These are phyloP conservation scores for Podaxis sp. DNA, from an alignment of 768 basidiomycete species.

Conservation along the genomic window DNA sequence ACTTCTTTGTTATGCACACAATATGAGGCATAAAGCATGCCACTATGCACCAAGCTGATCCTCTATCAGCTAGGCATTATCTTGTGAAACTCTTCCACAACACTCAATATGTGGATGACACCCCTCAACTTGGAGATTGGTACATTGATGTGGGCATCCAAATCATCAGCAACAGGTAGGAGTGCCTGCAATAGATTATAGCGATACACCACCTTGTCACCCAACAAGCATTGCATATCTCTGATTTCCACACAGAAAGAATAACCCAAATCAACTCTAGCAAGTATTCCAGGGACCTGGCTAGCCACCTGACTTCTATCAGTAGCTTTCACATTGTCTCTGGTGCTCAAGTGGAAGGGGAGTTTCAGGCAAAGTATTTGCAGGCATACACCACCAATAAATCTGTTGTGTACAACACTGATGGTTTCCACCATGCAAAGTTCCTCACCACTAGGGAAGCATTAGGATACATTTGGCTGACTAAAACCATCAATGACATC, in stretches of 20 bases:
- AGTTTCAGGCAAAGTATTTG: constrained; percentile 9
- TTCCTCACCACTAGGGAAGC: too few relatives aligned
- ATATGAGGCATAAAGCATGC: constrained; percentile 12
- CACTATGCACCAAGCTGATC: not conserved
- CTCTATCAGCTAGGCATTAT: not conserved
- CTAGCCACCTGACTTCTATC: constrained; percentile 14
- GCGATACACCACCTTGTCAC: not conserved
- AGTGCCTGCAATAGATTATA: constrained; percentile 16
- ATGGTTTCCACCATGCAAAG: too few relatives aligned
- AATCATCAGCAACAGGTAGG: constrained; percentile 8
- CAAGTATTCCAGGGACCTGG: constrained; percentile 14
- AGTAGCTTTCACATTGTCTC: constrained; percentile 14
- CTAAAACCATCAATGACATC: too few relatives aligned
- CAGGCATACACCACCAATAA: too few relatives aligned
- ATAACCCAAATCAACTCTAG: not conserved
- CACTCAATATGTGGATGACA: not conserved
- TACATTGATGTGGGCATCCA: constrained; percentile 21
- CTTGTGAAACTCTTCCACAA: not conserved
- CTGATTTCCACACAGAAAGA: not conserved
- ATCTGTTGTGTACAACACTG: too few relatives aligned
- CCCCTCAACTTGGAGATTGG: constrained; percentile 12
- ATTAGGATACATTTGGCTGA: too few relatives aligned
- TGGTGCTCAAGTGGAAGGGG: constrained; percentile 7
- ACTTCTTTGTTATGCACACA: constrained; percentile 10
- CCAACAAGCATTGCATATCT: not conserved